Evolutionary conservation across 2,329 filamentous ascomycete species (phyloP), one percentile per base, ranked within the genome.

Genomic region (Alternaria conjuncta): DNA sequence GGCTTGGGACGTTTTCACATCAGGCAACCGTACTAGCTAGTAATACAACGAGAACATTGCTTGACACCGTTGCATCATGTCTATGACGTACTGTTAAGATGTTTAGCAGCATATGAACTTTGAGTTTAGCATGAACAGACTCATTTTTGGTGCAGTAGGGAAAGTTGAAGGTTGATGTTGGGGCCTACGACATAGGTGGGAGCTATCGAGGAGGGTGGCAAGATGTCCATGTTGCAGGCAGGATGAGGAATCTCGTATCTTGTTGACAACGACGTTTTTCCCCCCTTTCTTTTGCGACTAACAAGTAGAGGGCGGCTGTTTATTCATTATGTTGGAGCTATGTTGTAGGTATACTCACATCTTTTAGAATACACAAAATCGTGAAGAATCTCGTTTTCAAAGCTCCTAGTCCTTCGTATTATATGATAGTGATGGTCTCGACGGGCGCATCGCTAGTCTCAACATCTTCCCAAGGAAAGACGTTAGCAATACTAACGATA

Each of bases 51-150:
- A 41, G 36, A 41, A n/a, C 3, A 18, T 3, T 0, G 15, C 0
- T 0, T 41, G 15, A 41, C 32, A 41, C 32, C 2, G 15, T 41
- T 10, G 15, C 0, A n/a, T n/a, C 1, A 0, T n/a, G 2, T 41
- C 13, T 10, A 41, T 41, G 32, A 5, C 6, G 6, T 32, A 2
- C 30, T 13, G 12, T 13, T 32, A 2, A 15, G 30, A 15, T 15
- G 30, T 11, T 32, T 32, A 1, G 6, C 5, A 7, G 12, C 12
- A 30, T 30, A 30, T 12, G 12, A 30, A 6, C 4, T 4, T 30
- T 11, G 4, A 30, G 28, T 6, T 30, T 6, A 30, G 11, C 12
- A 13, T 3, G 5, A 6, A 30, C 6, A 30, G 12, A 13, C 11
- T 30, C 13, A 12, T 13, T 13, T 15, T 13, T 32, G 30, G 2